A percentile compares a stretch with the other conserved stretches of the same genome.
phyloP scores from a whole-genome alignment of 805 yeast species.

The Myxozyma nipponensis region DNA sequence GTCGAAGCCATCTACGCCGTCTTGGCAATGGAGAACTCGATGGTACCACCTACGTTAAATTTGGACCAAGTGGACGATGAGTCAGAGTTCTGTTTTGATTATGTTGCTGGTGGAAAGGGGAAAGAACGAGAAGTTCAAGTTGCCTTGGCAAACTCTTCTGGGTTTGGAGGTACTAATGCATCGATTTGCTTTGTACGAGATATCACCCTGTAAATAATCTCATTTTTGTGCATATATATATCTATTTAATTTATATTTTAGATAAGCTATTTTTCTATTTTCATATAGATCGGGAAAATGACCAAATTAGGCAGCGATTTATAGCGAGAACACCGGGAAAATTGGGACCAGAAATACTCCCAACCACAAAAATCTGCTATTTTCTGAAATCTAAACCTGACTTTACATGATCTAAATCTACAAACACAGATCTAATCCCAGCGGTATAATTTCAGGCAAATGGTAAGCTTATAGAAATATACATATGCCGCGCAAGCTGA shows the following conservation, averaged over 20 bases:
- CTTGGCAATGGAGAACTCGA: conserved; percentile 53
- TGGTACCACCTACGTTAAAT: conserved; percentile 79
- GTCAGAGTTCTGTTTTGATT: conserved; percentile 49
- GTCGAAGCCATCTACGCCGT: conserved; percentile 84
- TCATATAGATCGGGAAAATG: too few relatives aligned
- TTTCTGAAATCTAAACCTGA: too few relatives aligned
- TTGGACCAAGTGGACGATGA: conserved; percentile 51
- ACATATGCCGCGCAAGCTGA: background rate
- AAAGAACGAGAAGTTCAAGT: conserved; percentile 43
- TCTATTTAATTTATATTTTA: too few relatives aligned
- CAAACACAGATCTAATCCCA: too few relatives aligned
- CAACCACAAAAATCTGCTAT: background rate
- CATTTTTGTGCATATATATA: too few relatives aligned
- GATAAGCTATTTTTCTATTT: too few relatives aligned
- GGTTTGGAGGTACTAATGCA: conserved; percentile 96
- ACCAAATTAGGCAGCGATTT: too few relatives aligned
- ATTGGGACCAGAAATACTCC: too few relatives aligned
- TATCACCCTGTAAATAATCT: conserved; percentile 12
- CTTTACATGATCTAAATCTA: too few relatives aligned
- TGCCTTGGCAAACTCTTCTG: conserved; percentile 87
- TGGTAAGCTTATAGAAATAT: too few relatives aligned
- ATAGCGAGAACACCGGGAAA: too few relatives aligned
- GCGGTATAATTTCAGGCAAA: too few relatives aligned
- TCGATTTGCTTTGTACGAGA: conserved; percentile 53
- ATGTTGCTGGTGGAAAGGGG: conserved; percentile 49